Evolutionary conservation across 345 rosid species (phyloP), one percentile per base, ranked within the genome.

Genomic region (Stellera chamaejasme): DNA sequence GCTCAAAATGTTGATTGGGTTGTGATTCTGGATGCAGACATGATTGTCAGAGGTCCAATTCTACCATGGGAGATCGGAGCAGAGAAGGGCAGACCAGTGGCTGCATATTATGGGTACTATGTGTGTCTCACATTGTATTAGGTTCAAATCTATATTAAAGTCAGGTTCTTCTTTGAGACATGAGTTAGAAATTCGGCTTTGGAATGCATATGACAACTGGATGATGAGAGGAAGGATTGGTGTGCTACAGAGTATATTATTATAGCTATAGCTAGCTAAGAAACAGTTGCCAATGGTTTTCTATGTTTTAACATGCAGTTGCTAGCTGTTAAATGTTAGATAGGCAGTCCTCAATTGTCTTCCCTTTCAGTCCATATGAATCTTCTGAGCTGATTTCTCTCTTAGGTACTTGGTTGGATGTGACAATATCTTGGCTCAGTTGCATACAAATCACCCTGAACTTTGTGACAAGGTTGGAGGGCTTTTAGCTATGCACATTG

Each of bases 391-490:
- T 39, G 44, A 55, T 60, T 49, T 65, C 64, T 45, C 48, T 27
- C 25, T 63, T 74, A 89, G 97, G 66, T 93, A 93, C 74, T 78
- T 93, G 82, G 71, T 85, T 15, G 99, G 99, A 68, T 90, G 97
- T 62, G 87, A 93, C 66, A 89, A 93, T 68, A 70, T 93, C 65
- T 77, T 93, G 65, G 96, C 90, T 32, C 66, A 85, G 28, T 60
- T 93, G 69, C 97, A 93, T 57, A 90, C 97, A 4, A 80, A 69
- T 49, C 87, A 87, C 76, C 86, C 97, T 0, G 77, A 87, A 61
- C 81, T 77, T 47, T 93, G 99, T 66, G 90, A 93, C 77, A 93
- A 90, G 83, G 99, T 90, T 50, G 99, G 99, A 50, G 97, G 99
- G 50, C 96, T 93, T 75, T 75, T 93, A 64, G 97, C 95, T 60